Evolutionary conservation across 345 rosid species (phyloP).

Genomic region (Eucalyptus regnans): DNA sequence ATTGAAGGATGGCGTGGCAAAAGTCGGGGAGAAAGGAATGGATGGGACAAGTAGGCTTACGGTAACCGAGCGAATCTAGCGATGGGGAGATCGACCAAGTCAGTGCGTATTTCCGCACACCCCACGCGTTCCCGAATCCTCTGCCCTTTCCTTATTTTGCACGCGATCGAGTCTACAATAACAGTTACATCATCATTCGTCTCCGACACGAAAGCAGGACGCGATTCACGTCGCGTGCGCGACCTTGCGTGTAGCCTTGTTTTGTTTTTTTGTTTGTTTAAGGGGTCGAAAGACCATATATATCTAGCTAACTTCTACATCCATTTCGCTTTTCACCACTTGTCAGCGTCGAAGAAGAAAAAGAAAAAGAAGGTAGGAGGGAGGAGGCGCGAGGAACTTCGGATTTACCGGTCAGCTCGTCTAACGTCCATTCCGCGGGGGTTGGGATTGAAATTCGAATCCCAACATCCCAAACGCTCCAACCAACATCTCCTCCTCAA

Average conservation of each 20-base stretch:
- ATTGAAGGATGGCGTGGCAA: neutral
- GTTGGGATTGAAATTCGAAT: neutral
- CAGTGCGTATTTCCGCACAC: neutral
- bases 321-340: neutral
- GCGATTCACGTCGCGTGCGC: neutral
- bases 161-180: neutral
- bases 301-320: too few species aligned
- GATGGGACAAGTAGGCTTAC: neutral
- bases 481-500: too few species aligned
- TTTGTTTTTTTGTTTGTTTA: too few species aligned
- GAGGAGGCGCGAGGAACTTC: neutral
- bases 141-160: neutral
- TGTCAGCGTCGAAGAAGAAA: neutral
- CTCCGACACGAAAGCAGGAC: neutral
- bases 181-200: too few species aligned
- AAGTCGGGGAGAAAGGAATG: neutral
- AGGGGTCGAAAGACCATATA: too few species aligned
- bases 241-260: neutral
- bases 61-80: neutral
- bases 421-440: neutral
- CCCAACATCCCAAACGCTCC: neutral
- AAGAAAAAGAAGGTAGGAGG: neutral
- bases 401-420: neutral
- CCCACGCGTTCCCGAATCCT: neutral
- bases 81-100: neutral